A percentile compares a stretch with the other conserved stretches of the same genome.
phyloP scores from a whole-genome alignment of 495 filamentous ascomycete species.

The Penicillium bovifimosum region DNA sequence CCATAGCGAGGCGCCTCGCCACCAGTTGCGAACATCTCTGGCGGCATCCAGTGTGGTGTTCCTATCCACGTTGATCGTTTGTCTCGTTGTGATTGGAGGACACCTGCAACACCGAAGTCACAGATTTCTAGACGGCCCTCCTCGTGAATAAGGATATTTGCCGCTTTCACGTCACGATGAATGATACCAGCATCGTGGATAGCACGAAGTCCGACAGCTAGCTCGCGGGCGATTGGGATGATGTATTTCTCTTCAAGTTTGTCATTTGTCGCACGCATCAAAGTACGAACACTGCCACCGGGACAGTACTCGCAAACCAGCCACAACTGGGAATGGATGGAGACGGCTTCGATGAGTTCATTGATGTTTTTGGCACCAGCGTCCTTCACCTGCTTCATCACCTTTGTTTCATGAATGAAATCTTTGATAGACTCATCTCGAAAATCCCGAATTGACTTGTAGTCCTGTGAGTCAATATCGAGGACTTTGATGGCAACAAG shows the following conservation, averaged over 20 bases:
- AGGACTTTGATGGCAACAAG: slow-evolving; percentile 93
- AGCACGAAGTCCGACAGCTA: slow-evolving; percentile 75
- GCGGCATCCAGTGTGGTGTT: slow-evolving; percentile 96
- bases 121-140: slow-evolving; percentile 83
- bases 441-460: slow-evolving; percentile 56
- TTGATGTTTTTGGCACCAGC: slow-evolving; percentile 87
- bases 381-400: slow-evolving; percentile 78
- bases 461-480: slow-evolving; percentile 86
- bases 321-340: slow-evolving; percentile 86
- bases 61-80: slow-evolving; percentile 92
- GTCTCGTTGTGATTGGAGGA: slow-evolving; percentile 74
- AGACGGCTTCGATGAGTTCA: slow-evolving; percentile 77
- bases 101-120: slow-evolving; percentile 90
- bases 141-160: slow-evolving; percentile 87
- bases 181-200: slow-evolving; percentile 91
- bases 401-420: slow-evolving; percentile 82
- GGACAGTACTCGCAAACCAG: slow-evolving; percentile 94
- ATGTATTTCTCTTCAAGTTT: slow-evolving; percentile 82
- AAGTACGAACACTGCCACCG: slow-evolving; percentile 87
- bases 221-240: slow-evolving; percentile 80
- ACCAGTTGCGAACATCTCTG: slow-evolving; percentile 62
- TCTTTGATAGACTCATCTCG: slow-evolving; percentile 78
- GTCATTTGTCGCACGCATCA: slow-evolving; percentile 63
- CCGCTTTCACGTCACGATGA: slow-evolving; percentile 92
- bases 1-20: slow-evolving; percentile 48